Conservation (phyloP, 2,329 filamentous ascomycete species). For the Drechslerella coelobrocha region DNA sequence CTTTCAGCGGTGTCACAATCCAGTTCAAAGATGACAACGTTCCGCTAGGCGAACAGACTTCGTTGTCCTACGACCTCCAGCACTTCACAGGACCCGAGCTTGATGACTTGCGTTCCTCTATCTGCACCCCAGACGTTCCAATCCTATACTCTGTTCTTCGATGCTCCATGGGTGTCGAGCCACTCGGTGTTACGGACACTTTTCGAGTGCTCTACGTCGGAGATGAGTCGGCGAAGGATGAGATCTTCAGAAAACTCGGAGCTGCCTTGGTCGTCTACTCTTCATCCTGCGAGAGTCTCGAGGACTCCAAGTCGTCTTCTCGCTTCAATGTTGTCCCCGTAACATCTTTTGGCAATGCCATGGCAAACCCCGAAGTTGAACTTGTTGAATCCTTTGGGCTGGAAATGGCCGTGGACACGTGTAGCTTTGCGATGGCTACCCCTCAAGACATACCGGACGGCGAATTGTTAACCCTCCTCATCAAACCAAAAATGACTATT, state of each 20-base stretch:
- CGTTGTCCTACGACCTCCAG: constrained; percentile 21
- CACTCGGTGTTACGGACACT: constrained; percentile 61
- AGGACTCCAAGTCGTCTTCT: constrained; percentile 57
- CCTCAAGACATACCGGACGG: constrained; percentile 1
- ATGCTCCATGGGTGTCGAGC: constrained; percentile 60
- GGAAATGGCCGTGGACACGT: constrained; percentile 64
- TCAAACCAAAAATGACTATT: constrained; percentile 44
- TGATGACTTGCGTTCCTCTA: constrained; percentile 12
- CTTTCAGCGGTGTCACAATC: constrained; percentile 27
- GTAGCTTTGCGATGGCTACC: constrained; percentile 57
- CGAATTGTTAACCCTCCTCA: constrained; percentile 24
- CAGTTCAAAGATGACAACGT: constrained; percentile 26
- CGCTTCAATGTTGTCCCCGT: constrained; percentile 65
- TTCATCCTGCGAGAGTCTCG: constrained; percentile 53
- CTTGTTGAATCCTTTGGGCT: constrained; percentile 64
- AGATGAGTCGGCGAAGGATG: constrained; percentile 56
- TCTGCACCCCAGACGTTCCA: constrained; percentile 9
- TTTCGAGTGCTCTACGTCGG: constrained; percentile 64
- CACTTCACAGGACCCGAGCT: constrained; percentile 28
- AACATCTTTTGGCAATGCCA: constrained; percentile 61
- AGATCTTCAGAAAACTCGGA: constrained; percentile 59
- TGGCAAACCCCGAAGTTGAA: constrained; percentile 62
- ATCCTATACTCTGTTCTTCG: constrained; percentile 39
- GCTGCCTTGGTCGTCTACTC: constrained; percentile 58
- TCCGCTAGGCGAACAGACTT: constrained; percentile 7